These are phyloP conservation scores for Aspergillus oerlinghausenensis DNA, from an alignment of 2,329 filamentous ascomycete genomes.

Conservation along the genomic window DNA sequence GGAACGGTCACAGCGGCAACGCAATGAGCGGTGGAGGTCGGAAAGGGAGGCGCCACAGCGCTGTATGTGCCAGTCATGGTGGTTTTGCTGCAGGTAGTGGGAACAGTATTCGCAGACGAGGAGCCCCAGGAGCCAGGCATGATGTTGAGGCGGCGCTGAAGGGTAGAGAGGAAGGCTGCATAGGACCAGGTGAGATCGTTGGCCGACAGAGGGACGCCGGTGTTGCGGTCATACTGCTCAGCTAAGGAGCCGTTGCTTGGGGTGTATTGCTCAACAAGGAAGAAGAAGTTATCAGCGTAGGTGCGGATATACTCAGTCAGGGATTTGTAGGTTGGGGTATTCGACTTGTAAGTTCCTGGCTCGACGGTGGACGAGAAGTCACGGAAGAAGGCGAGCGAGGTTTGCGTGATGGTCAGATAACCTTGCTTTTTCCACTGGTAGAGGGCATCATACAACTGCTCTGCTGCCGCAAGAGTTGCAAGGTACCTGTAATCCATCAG, in stretches of 20 bases:
- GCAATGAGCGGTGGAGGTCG: neutral
- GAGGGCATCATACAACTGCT: slow-evolving; percentile 70
- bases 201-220: slow-evolving; percentile 12
- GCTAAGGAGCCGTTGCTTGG: slow-evolving; percentile 22
- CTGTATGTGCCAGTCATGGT: slow-evolving; percentile 7
- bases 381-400: slow-evolving; percentile 66
- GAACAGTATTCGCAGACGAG: slow-evolving; percentile 1
- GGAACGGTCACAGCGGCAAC: neutral
- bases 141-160: slow-evolving; percentile 9
- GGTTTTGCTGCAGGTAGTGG: slow-evolving; percentile 5
- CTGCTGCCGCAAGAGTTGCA: slow-evolving; percentile 65
- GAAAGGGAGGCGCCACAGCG: neutral
- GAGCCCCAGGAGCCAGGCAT: slow-evolving; percentile 20
- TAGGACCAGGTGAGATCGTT: slow-evolving; percentile 20
- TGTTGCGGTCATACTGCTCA: slow-evolving; percentile 32
- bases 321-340: slow-evolving; percentile 47
- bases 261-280: slow-evolving; percentile 31
- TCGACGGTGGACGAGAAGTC: slow-evolving; percentile 56
- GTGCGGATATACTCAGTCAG: slow-evolving; percentile 56
- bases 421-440: slow-evolving; percentile 63
- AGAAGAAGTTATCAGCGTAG: slow-evolving; percentile 56
- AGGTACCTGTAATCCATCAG: slow-evolving; percentile 13
- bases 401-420: slow-evolving; percentile 58
- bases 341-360: slow-evolving; percentile 59
- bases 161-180: slow-evolving; percentile 16